Evolutionary conservation across 768 basidiomycete genomes (phyloP).

Genomic region (Cystobasidium ongulense): DNA sequence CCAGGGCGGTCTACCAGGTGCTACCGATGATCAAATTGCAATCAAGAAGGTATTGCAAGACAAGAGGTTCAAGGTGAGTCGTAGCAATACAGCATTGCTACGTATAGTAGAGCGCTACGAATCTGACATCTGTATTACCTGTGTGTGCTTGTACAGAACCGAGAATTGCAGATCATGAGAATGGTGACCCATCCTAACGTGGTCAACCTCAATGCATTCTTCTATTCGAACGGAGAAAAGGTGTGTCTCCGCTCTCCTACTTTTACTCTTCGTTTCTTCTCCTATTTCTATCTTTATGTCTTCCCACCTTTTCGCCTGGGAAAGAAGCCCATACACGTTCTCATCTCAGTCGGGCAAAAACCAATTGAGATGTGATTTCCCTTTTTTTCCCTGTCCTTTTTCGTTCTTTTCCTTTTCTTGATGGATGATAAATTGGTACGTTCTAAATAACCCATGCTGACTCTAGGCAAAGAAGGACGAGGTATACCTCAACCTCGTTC

Average conservation of each 20-base stretch:
- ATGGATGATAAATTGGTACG: neutral
- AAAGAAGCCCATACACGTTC: no score
- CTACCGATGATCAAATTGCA: conserved; percentile 69
- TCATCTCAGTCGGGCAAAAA: neutral
- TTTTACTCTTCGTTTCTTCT: neutral
- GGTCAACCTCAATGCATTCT: conserved; percentile 93
- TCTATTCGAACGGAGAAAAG: conserved; percentile 99
- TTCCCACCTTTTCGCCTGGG: neutral
- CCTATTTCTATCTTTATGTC: neutral
- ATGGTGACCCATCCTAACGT: conserved; percentile 84
- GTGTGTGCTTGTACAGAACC: conserved; percentile 58
- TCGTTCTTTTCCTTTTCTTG: conserved; percentile 3
- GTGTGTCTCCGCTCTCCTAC: conserved; percentile 49
- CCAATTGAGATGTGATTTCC: neutral
- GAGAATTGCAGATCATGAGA: conserved; percentile 98
- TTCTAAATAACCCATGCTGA: neutral
- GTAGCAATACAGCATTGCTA: neutral
- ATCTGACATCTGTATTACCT: neutral
- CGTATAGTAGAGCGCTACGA: neutral
- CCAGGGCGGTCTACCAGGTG: conserved; percentile 46
- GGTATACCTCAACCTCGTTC: conserved; percentile 96
- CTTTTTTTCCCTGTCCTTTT: neutral
- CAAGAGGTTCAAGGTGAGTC: conserved; percentile 97
- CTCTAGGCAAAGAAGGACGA: conserved; percentile 75
- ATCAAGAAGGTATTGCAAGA: conserved; percentile 99